These are phyloP conservation scores for Daedalea quercina DNA, from an alignment of 768 basidiomycete genomes.

Conservation along the genomic window DNA sequence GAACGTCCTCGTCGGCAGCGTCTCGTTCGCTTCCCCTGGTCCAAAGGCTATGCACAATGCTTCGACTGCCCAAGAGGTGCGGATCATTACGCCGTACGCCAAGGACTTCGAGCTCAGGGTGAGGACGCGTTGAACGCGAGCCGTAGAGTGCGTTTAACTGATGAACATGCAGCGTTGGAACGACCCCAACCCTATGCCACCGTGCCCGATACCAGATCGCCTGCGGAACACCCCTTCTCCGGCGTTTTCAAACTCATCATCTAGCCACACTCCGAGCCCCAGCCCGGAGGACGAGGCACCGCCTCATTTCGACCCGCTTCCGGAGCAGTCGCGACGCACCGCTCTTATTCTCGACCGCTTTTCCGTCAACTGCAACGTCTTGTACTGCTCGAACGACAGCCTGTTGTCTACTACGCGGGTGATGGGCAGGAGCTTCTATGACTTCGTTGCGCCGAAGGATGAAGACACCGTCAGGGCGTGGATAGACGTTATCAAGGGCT, in stretches of 20 bases:
- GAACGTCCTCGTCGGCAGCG: conserved; percentile 69
- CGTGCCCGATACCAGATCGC: conserved; percentile 26
- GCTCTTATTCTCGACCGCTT: conserved; percentile 83
- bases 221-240: conserved; percentile 5
- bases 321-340: conserved; percentile 65
- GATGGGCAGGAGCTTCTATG: conserved; percentile 65
- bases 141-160: background rate
- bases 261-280: background rate
- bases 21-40: conserved; percentile 71
- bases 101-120: conserved; percentile 33
- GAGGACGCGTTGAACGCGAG: background rate
- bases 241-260: background rate
- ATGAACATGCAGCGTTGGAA: conserved; percentile 22
- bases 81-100: conserved; percentile 54
- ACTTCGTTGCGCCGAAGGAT: conserved; percentile 61
- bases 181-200: conserved; percentile 26
- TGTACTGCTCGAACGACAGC: conserved; percentile 71
- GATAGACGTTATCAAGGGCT: conserved; percentile 74
- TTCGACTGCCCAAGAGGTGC: conserved; percentile 78
- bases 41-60: conserved; percentile 75
- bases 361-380: conserved; percentile 52
- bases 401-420: conserved; percentile 52
- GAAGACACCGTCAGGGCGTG: conserved; percentile 63
- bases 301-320: conserved; percentile 55
- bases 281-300: conserved; percentile 7